Base-by-base conservation (phyloP, 2,329 filamentous ascomycete genomes). In the Hypoxylon sp. region DNA sequence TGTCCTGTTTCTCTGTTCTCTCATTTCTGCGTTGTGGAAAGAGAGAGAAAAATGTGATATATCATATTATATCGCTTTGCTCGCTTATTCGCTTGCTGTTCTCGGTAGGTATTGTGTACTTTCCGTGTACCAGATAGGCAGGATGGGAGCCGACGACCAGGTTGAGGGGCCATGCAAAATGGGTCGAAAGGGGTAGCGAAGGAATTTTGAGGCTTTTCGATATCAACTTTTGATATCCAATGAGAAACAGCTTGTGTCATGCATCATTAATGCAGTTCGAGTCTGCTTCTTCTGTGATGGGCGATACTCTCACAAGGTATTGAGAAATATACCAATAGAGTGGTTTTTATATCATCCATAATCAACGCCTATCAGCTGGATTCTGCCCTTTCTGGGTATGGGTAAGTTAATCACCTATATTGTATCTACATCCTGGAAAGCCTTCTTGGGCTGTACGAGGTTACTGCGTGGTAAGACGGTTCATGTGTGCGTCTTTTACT, bases 61-160 rank as follows among this genome's bases (percentile, higher is more conserved):
- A 31, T 58, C 51, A 55, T 30, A 54, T 47, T 25, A n/a, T 31
- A 25, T 35, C 20, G 45, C 34, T 44, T 34, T 29, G 41, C n/a
- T 7, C 20, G 30, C 16, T n/a, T n/a, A n/a, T 35, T 42, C 20
- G 35, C 23, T 36, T 26, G 21, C n/a, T 34, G 15, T 12, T 44
- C 11, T 16, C 20, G 6, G 17, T 15, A 35, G 21, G 25, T 44
- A 40, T 30, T 36, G 17, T 29, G 16, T 13, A n/a, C n/a, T n/a
- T n/a, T n/a, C n/a, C n/a, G n/a, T n/a, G n/a, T n/a, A n/a, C n/a
- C n/a, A n/a, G n/a, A 30, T 31, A 13, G 26, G 29, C 26, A 43
- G 6, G 37, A 45, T 38, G 5, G 34, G 55, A 51, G 47, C 51
- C 55, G 42, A 55, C 26, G 51, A 58, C 51, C 47, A 55, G 55